phyloP scores from a whole-genome alignment of 2,329 filamentous ascomycete species.

The Fusarium drepaniforme region DNA sequence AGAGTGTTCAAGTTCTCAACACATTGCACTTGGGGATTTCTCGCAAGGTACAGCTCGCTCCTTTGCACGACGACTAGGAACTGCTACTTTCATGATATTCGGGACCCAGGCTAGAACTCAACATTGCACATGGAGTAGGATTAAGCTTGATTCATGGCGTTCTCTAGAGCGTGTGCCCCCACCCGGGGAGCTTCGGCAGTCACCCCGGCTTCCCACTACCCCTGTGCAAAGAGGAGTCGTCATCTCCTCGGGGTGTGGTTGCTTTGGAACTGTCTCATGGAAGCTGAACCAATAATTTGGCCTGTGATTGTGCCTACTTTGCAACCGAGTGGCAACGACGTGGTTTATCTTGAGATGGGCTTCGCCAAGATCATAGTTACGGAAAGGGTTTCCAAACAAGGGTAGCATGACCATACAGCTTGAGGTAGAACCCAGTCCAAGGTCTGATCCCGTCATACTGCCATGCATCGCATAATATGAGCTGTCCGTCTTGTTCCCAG shows the following conservation, averaged over 20 bases:
- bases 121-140: not conserved
- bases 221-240: not conserved
- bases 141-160: constrained; percentile 10
- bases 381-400: not conserved
- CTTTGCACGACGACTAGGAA: not conserved
- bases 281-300: not conserved
- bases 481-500: not conserved
- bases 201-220: not conserved
- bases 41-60: not conserved
- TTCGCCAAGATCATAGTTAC: not conserved
- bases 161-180: not conserved
- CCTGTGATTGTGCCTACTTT: not conserved
- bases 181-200: not conserved
- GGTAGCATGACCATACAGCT: not conserved
- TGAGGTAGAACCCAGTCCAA: not conserved
- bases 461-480: not conserved
- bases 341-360: not conserved
- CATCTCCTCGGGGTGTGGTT: not conserved
- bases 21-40: not conserved
- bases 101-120: not conserved
- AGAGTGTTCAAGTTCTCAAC: not conserved
- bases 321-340: not conserved
- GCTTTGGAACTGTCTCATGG: not conserved
- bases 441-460: not conserved
- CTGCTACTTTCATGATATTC: not conserved